Evolutionary conservation across 2,329 filamentous ascomycete genomes (phyloP).

Genomic region (Colletotrichum scovillei): DNA sequence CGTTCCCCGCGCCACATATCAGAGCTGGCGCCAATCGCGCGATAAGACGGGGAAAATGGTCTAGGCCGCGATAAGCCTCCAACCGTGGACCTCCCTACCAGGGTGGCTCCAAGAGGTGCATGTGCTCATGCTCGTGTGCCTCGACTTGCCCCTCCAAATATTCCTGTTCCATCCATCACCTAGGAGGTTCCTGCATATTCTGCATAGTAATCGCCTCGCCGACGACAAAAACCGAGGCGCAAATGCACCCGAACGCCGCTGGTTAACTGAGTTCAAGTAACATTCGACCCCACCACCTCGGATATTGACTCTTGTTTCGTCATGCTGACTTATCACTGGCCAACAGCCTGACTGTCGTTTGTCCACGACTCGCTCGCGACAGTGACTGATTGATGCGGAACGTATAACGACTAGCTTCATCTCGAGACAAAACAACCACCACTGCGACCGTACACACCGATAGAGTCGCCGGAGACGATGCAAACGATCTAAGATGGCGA

Average conservation of each 20-base stretch:
- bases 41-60: conserved; percentile 24
- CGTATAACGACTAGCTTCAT: neutral
- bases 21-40: conserved; percentile 31
- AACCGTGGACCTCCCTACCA: neutral
- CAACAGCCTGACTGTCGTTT: conserved; percentile 28
- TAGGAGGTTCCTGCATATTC: neutral
- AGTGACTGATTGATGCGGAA: conserved; percentile 25
- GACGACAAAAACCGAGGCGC: neutral
- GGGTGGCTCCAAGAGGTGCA: conserved; percentile 27
- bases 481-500: conserved; percentile 48
- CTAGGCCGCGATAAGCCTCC: conserved; percentile 28
- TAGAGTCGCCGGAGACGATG: conserved; percentile 21
- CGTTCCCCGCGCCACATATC: conserved; percentile 21
- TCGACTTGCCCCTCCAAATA: conserved; percentile 34
- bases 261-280: conserved; percentile 15
- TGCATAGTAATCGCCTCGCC: conserved; percentile 9
- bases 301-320: conserved; percentile 36
- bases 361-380: conserved; percentile 28
- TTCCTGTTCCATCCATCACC: conserved; percentile 7
- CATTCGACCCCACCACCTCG: conserved; percentile 28
- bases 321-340: conserved; percentile 35
- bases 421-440: neutral
- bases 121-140: conserved; percentile 35
- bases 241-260: neutral
- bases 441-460: neutral